Evolutionary conservation across 805 yeast genomes (phyloP).

Genomic region (Metschnikowia hibisci): DNA sequence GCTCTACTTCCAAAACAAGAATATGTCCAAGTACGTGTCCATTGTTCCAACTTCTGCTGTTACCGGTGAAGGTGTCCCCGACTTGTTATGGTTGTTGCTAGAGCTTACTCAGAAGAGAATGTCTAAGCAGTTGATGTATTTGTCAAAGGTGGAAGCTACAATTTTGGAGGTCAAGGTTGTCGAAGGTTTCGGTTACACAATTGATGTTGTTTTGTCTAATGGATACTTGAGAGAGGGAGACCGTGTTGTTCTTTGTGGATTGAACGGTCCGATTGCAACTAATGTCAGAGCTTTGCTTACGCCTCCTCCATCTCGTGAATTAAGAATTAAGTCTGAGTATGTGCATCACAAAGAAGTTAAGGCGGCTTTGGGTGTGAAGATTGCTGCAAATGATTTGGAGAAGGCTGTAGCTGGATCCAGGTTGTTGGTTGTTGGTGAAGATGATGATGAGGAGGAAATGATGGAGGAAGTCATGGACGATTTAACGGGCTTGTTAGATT

Average conservation of each 20-base stretch:
- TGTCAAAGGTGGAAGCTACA: conserved; percentile 92
- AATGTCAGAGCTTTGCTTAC: conserved; percentile 93
- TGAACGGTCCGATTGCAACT: conserved; percentile 97
- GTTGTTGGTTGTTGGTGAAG: conserved; percentile 89
- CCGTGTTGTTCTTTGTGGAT: conserved; percentile 90
- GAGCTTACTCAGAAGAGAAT: conserved; percentile 97
- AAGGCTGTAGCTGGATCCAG: conserved; percentile 99
- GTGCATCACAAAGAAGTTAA: conserved; percentile 96
- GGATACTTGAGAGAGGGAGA: conserved; percentile 96
- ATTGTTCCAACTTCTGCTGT: conserved; percentile 98
- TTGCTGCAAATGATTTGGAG: conserved; percentile 95
- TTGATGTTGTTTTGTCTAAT: conserved; percentile 95
- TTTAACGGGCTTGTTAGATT: conserved; percentile 86
- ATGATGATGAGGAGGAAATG: conserved; percentile 94
- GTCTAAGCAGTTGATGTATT: conserved; percentile 97
- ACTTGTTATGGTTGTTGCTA: conserved; percentile 88
- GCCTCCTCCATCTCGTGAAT: conserved; percentile 95
- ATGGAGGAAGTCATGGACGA: conserved; percentile 99
- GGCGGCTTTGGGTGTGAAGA: conserved; percentile 98
- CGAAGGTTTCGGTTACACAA: conserved; percentile 98
- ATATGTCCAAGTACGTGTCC: conserved; percentile 88
- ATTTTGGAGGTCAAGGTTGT: conserved; percentile 95
- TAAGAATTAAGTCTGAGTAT: conserved; percentile 95
- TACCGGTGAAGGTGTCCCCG: conserved; percentile 99
- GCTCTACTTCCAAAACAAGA: conserved; percentile 91